A percentile compares a stretch with the other conserved stretches of the same genome.
Conservation (phyloP, 2,329 filamentous ascomycete genomes). For the Hypoxylon sp. region DNA sequence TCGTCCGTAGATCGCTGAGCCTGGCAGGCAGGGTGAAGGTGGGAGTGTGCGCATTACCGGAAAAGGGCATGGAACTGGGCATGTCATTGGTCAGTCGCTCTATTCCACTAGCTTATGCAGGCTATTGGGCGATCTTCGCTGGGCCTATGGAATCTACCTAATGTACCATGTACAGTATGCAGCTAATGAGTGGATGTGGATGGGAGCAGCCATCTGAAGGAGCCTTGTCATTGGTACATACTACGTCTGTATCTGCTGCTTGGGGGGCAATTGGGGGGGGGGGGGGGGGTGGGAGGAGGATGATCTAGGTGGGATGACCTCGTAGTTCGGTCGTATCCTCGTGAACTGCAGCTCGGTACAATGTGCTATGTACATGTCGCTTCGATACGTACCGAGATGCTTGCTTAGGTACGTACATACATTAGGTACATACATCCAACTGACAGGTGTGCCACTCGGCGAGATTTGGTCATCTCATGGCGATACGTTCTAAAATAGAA, state of each 20-base stretch:
- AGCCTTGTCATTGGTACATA: slow-evolving; percentile 18
- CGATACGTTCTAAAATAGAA: slow-evolving; percentile 34
- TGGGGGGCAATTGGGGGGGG: no score
- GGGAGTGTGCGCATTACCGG: slow-evolving; percentile 27
- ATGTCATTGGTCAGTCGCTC: slow-evolving; percentile 33
- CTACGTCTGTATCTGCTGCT: no score
- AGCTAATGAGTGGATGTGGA: slow-evolving; percentile 27
- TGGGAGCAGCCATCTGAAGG: slow-evolving; percentile 30
- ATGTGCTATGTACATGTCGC: no score
- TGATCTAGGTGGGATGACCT: slow-evolving; percentile 33
- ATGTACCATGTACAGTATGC: neutral
- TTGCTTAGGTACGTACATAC: no score
- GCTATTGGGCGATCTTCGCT: slow-evolving; percentile 37
- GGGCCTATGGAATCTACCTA: neutral
- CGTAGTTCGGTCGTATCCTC: slow-evolving; percentile 29
- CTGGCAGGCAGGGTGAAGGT: no score
- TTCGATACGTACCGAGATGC: no score
- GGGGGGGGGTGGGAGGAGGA: slow-evolving; percentile 15
- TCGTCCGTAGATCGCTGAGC: slow-evolving; percentile 32
- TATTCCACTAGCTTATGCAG: slow-evolving; percentile 32
- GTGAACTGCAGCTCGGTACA: slow-evolving; percentile 25
- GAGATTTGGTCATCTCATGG: slow-evolving; percentile 43
- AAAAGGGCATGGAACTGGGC: slow-evolving; percentile 29
- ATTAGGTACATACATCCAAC: slow-evolving; percentile 35
- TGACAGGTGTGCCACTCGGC: slow-evolving; percentile 39